These are phyloP conservation scores for Epichloe gansuensis DNA, from an alignment of 2,329 filamentous ascomycete species.

Conservation along the genomic window DNA sequence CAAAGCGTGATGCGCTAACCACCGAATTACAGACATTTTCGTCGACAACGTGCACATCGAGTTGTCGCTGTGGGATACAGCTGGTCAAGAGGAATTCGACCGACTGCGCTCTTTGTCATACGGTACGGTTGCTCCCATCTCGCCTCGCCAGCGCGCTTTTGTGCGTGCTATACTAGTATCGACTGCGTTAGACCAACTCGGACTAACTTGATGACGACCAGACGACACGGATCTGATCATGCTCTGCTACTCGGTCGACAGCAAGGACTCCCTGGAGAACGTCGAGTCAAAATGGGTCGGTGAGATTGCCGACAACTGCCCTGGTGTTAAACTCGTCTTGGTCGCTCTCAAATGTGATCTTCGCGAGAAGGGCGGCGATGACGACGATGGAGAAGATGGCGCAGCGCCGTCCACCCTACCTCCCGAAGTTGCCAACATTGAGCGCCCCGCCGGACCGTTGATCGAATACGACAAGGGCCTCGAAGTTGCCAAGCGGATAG, in stretches of 20 bases:
- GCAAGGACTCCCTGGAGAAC: constrained; percentile 92
- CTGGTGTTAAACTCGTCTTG: constrained; percentile 85
- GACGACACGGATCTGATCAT: constrained; percentile 94
- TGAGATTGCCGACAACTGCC: constrained; percentile 96
- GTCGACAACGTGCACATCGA: constrained; percentile 97
- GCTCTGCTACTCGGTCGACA: constrained; percentile 97
- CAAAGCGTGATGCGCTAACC: neutral
- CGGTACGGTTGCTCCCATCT: constrained; percentile 33
- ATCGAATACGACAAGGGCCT: constrained; percentile 89
- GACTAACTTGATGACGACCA: constrained; percentile 14
- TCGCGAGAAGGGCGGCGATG: constrained; percentile 62
- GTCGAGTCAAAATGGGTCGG: constrained; percentile 97
- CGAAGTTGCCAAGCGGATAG: constrained; percentile 82
- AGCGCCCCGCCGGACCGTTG: constrained; percentile 52
- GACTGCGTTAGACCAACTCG: neutral
- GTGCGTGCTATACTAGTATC: neutral
- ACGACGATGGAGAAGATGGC: constrained; percentile 53
- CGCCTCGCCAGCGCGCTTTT: neutral
- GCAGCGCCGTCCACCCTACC: constrained; percentile 23
- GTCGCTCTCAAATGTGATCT: constrained; percentile 96
- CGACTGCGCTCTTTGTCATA: constrained; percentile 90
- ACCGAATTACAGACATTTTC: constrained; percentile 63
- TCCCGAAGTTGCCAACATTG: constrained; percentile 15
- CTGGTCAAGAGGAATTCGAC: constrained; percentile 98
- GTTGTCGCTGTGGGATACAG: constrained; percentile 95